Percentiles rank a stretch among this genome's conserved stretches.
Conservation (phyloP, 176 grass and related monocot genomes). For the Poa pratensis region DNA sequence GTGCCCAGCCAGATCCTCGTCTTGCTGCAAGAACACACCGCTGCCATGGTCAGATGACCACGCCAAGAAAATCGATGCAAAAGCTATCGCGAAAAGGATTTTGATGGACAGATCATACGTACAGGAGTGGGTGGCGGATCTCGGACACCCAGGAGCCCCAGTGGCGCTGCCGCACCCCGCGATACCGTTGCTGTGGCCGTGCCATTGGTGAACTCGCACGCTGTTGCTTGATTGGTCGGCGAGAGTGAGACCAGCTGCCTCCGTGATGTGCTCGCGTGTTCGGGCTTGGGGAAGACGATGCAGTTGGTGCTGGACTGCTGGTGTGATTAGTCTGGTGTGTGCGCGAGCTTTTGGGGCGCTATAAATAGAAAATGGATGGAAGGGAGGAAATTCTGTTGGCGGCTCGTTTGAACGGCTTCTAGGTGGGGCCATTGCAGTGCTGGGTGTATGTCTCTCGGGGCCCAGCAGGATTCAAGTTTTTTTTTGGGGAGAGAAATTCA, state of each 20-base stretch:
- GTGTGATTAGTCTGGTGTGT: conserved; percentile 13
- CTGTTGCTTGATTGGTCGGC: not conserved
- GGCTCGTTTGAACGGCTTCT: conserved; percentile 20
- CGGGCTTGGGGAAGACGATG: not conserved
- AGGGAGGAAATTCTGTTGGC: not conserved
- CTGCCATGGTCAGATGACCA: not conserved
- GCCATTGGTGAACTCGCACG: conserved; percentile 45
- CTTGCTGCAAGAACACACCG: conserved; percentile 54
- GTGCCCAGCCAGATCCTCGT: conserved; percentile 99
- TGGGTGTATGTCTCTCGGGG: not conserved
- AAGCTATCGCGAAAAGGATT: too few species aligned
- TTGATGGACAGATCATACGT: not conserved
- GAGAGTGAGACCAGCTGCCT: conserved; percentile 1
- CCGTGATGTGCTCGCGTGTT: not conserved
- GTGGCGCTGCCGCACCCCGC: conserved; percentile 88
- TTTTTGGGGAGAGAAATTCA: too few species aligned
- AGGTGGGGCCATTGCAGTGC: not conserved
- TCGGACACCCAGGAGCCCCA: conserved; percentile 99
- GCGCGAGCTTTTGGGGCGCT: not conserved
- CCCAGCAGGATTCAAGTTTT: not conserved
- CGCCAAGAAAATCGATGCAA: not conserved
- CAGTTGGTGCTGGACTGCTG: not conserved
- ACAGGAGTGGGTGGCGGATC: conserved; percentile 98
- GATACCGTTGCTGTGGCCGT: conserved; percentile 74
- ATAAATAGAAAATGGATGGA: conserved; percentile 43